phyloP scores from a whole-genome alignment of 305 asterid genomes.

The Petunia hybrid region DNA sequence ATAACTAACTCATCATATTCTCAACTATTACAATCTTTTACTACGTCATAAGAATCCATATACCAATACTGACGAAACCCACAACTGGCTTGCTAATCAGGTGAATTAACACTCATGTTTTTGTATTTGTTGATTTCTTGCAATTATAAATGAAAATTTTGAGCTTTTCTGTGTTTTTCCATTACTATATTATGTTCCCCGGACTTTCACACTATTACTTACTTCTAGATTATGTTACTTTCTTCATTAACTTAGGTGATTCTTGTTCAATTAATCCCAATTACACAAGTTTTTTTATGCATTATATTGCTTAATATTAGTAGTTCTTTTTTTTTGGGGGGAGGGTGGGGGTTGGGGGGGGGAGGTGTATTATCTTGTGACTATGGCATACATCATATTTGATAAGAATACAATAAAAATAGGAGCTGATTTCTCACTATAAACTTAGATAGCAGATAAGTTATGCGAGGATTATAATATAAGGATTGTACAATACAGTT shows the following conservation, averaged over 20 bases:
- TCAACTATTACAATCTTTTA: no score
- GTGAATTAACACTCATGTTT: not conserved
- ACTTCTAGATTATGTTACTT: not conserved
- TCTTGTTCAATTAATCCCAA: not conserved
- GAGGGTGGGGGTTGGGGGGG: not conserved
- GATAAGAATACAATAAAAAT: not conserved
- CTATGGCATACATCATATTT: not conserved
- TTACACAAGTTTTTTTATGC: not conserved
- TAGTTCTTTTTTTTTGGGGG: no score
- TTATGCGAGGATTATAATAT: not conserved
- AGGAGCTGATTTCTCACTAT: not conserved
- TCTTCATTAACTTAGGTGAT: not conserved
- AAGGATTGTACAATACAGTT: not conserved
- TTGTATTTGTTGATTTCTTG: not conserved
- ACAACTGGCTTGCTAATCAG: slow-evolving; percentile 13
- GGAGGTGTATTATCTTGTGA: not conserved
- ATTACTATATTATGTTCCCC: not conserved
- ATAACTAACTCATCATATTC: not conserved
- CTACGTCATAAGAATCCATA: not conserved
- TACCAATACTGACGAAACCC: not conserved
- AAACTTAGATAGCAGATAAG: not conserved
- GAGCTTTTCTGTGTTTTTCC: no score
- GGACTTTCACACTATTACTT: no score
- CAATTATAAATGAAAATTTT: no score
- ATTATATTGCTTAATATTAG: no score